These are phyloP conservation scores for Cicer cuneatum DNA, from an alignment of 306 rosid species.

Conservation along the genomic window DNA sequence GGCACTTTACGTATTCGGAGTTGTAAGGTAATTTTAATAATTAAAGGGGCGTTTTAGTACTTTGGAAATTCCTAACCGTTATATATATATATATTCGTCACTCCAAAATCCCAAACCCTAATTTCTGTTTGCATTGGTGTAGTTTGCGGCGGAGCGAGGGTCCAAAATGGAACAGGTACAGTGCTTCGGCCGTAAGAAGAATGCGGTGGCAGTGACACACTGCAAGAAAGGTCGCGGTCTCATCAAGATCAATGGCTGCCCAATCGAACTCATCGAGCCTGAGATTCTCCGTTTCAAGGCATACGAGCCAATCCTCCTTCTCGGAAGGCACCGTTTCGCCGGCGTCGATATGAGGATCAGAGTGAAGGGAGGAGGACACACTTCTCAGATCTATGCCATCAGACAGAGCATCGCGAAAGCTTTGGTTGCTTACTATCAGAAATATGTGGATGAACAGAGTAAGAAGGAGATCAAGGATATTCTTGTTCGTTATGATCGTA, in stretches of 20 bases:
- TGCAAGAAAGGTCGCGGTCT: slow-evolving; percentile 82
- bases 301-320: slow-evolving; percentile 73
- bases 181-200: slow-evolving; percentile 88
- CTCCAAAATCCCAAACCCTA: neutral
- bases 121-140: too few relatives aligned
- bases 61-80: neutral
- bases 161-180: slow-evolving; percentile 60
- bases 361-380: slow-evolving; percentile 85
- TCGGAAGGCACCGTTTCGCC: slow-evolving; percentile 73
- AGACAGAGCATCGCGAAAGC: slow-evolving; percentile 90
- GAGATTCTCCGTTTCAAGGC: slow-evolving; percentile 94
- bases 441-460: slow-evolving; percentile 82
- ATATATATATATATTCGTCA: neutral
- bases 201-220: slow-evolving; percentile 84
- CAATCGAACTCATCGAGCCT: slow-evolving; percentile 75
- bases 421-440: slow-evolving; percentile 76
- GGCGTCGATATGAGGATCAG: slow-evolving; percentile 81
- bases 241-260: slow-evolving; percentile 83
- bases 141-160: neutral
- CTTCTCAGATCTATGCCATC: slow-evolving; percentile 84
- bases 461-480: slow-evolving; percentile 92
- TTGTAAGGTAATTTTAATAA: too few relatives aligned
- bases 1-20: too few relatives aligned
- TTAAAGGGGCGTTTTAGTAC: neutral
- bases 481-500: slow-evolving; percentile 73